Base-by-base conservation (phyloP, 164 flowering plant genomes). In the Echeveria elegans region DNA sequence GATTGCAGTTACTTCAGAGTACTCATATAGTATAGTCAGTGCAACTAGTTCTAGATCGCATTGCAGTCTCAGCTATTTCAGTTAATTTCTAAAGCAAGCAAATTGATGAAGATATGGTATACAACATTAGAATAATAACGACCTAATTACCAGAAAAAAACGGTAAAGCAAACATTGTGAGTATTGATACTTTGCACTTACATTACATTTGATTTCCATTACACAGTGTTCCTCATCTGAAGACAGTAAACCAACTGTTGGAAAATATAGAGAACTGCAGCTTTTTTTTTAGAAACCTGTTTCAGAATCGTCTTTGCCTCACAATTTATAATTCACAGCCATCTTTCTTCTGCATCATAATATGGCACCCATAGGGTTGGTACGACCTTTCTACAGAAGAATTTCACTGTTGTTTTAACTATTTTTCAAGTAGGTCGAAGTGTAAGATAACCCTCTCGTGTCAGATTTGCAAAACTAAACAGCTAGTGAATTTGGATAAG, bases 201-300 rank as follows among this genome's bases (percentile, higher is more conserved):
- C 16, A 10, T 15, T 18, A 32, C 11, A 6, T 30, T 50, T 0
- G 62, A 10, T 1, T 45, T n/a, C 32, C 38, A 59, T 72, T 37
- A 68, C 80, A 70, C 89, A 91, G 97, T 74, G 81, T 82, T 72
- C 88, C 91, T 71, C 92, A 86, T 76, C 79, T 91, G 38, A 73
- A 82, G 66, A 83, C 90, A n/a, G 92, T 84, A 30, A 70, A 66
- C 36, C 92, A 86, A 73, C 73, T 89, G 68, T 90, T 89, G 36
- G 75, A 75, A 38, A 84, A 88, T 62, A 89, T 92, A 80, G 96
- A 92, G 73, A 86, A 77, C 77, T 71, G 74, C 96, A 87, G 77
- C 85, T 86, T 63, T n/a, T n/a, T n/a, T n/a, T n/a, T n/a, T n/a
- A n/a, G n/a, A 84, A 69, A 69, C 65, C 88, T 72, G 64, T 81